Percentiles rank a stretch among this genome's conserved stretches.
phyloP scores from a whole-genome alignment of 2,329 filamentous ascomycete species.

The Camptophora hylomeconis region DNA sequence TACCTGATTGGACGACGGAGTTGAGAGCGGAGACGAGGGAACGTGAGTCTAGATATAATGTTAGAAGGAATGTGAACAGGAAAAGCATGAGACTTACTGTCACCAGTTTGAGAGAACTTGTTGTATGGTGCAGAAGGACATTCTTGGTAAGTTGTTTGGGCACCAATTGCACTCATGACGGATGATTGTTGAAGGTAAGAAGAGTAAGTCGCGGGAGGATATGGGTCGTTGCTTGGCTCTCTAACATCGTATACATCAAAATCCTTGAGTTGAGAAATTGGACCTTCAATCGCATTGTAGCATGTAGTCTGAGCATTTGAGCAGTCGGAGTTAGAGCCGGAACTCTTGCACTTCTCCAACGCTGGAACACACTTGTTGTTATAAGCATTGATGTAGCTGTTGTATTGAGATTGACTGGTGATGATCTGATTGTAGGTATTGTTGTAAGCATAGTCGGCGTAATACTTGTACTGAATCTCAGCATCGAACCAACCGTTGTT shows the following conservation, averaged over 20 bases:
- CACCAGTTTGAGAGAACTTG: conserved; percentile 30
- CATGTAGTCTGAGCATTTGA: conserved; percentile 24
- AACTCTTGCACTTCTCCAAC: conserved; percentile 24
- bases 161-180: conserved; percentile 34
- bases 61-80: conserved; percentile 7
- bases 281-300: conserved; percentile 24
- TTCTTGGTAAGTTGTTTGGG: conserved; percentile 28
- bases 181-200: conserved; percentile 26
- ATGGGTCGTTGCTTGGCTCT: conserved; percentile 25
- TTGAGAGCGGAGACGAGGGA: conserved; percentile 34
- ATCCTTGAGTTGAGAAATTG: conserved; percentile 19
- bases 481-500: conserved; percentile 37
- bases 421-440: conserved; percentile 31
- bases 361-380: conserved; percentile 25
- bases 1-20: conserved; percentile 34
- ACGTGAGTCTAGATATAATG: conserved; percentile 23
- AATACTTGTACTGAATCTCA: conserved; percentile 30
- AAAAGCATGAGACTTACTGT: conserved; percentile 18
- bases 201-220: conserved; percentile 24
- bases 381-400: conserved; percentile 24
- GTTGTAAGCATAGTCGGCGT: conserved; percentile 34
- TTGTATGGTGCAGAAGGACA: conserved; percentile 26
- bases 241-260: conserved; percentile 36
- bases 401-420: conserved; percentile 20
- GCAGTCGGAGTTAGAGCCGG: conserved; percentile 22